These are phyloP conservation scores for Magnusiomyces magnusii DNA, from an alignment of 1,139 yeast genomes.

Conservation along the genomic window DNA sequence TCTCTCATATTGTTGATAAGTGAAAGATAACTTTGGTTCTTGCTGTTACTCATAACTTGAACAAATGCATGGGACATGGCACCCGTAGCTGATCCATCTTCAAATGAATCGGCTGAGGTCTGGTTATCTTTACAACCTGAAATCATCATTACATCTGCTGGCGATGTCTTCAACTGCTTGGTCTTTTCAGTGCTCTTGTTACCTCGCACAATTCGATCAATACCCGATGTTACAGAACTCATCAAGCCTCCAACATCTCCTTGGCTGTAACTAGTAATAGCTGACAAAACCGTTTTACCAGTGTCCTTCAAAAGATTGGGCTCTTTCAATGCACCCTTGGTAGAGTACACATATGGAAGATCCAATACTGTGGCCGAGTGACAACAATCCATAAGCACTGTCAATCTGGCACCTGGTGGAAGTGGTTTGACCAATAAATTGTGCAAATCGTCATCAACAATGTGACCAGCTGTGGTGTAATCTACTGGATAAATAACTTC, in stretches of 20 bases:
- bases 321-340: constrained; percentile 86
- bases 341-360: constrained; percentile 80
- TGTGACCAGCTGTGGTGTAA: constrained; percentile 62
- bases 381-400: constrained; percentile 87
- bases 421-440: constrained; percentile 69
- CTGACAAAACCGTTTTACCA: constrained; percentile 64
- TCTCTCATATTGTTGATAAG: constrained; percentile 74
- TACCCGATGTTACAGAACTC: constrained; percentile 42
- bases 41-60: constrained; percentile 55
- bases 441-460: constrained; percentile 82
- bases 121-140: constrained; percentile 91
- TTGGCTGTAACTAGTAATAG: constrained; percentile 62
- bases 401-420: constrained; percentile 75
- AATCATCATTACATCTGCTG: constrained; percentile 80
- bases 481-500: constrained; percentile 91
- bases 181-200: constrained; percentile 38
- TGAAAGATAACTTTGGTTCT: constrained; percentile 68
- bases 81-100: constrained; percentile 75
- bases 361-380: constrained; percentile 92
- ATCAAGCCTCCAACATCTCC: constrained; percentile 56
- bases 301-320: constrained; percentile 83
- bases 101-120: constrained; percentile 70
- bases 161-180: constrained; percentile 58
- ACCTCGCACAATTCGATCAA: constrained; percentile 40
- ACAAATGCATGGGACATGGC: constrained; percentile 94